These are phyloP conservation scores for Rosa multiflora DNA, from an alignment of 306 rosid species.

Conservation along the genomic window DNA sequence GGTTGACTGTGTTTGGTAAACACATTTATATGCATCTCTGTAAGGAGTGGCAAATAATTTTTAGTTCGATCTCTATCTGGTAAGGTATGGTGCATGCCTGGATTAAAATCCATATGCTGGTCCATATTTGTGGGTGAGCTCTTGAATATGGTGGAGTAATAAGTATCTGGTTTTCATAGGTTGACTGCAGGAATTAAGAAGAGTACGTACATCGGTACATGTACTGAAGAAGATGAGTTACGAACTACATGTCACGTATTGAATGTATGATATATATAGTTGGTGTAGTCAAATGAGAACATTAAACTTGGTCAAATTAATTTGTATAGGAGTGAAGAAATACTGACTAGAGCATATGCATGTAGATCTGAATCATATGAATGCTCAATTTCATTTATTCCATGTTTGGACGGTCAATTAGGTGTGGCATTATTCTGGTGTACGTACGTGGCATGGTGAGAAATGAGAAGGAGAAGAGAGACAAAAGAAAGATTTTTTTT, in stretches of 20 bases:
- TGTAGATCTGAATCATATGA: not conserved
- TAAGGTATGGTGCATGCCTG: not conserved
- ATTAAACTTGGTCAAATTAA: not conserved
- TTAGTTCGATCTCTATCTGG: not conserved
- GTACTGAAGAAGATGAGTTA: not conserved
- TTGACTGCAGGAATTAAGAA: not conserved
- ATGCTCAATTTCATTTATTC: not conserved
- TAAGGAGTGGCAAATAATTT: not conserved
- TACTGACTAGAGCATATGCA: not conserved
- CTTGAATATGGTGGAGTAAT: not conserved
- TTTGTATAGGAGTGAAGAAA: not conserved
- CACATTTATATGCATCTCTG: not conserved
- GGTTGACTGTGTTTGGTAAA: slow-evolving; percentile 5
- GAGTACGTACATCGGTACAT: not conserved
- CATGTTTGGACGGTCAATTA: not conserved
- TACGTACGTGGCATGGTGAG: no score
- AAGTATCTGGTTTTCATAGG: not conserved
- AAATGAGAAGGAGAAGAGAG: no score
- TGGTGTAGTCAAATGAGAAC: slow-evolving; percentile 4
- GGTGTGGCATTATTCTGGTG: not conserved
- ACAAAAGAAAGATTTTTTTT: no score
- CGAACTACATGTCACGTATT: not conserved
- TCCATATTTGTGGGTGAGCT: not conserved
- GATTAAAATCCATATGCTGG: not conserved
- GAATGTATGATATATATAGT: not conserved